These are phyloP conservation scores for Microascus cirrosus DNA, from an alignment of 2,329 filamentous ascomycete species.

Conservation along the genomic window DNA sequence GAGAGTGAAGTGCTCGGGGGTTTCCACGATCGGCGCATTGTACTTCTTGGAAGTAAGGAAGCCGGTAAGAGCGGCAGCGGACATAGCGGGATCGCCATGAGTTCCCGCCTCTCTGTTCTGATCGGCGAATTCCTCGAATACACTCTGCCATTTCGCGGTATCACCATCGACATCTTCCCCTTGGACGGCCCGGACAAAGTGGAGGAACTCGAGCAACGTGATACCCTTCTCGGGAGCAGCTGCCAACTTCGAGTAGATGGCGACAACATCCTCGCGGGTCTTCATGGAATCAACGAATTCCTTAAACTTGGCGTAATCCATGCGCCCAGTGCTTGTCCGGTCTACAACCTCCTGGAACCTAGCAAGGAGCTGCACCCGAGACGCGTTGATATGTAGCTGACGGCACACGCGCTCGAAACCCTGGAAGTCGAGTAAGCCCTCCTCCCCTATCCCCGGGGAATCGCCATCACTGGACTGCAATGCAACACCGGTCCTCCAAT, in stretches of 20 bases:
- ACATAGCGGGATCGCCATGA: slow-evolving; percentile 44
- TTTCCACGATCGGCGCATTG: slow-evolving; percentile 56
- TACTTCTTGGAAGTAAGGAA: slow-evolving; percentile 64
- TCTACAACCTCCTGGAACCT: slow-evolving; percentile 68
- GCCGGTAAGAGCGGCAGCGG: slow-evolving; percentile 63
- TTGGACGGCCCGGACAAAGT: slow-evolving; percentile 65
- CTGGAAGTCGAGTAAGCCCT: slow-evolving; percentile 56
- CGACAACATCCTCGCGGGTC: slow-evolving; percentile 67
- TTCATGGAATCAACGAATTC: slow-evolving; percentile 76
- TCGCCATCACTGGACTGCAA: slow-evolving; percentile 47
- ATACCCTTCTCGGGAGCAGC: slow-evolving; percentile 52
- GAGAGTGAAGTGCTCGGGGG: slow-evolving; percentile 51
- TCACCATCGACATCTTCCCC: slow-evolving; percentile 59
- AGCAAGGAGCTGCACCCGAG: slow-evolving; percentile 57
- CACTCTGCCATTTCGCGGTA: slow-evolving; percentile 50
- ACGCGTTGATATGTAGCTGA: slow-evolving; percentile 84
- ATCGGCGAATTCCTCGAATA: slow-evolving; percentile 57
- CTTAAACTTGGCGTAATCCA: slow-evolving; percentile 74
- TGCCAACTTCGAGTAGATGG: slow-evolving; percentile 56
- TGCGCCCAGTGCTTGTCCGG: slow-evolving; percentile 45
- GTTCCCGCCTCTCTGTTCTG: neutral
- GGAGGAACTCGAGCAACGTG: slow-evolving; percentile 60
- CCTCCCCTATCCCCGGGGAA: slow-evolving; percentile 23
- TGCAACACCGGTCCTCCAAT: slow-evolving; percentile 80
- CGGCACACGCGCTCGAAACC: slow-evolving; percentile 78